These are phyloP conservation scores for Ustulina deusta DNA, from an alignment of 2,329 filamentous ascomycete genomes.

Conservation along the genomic window DNA sequence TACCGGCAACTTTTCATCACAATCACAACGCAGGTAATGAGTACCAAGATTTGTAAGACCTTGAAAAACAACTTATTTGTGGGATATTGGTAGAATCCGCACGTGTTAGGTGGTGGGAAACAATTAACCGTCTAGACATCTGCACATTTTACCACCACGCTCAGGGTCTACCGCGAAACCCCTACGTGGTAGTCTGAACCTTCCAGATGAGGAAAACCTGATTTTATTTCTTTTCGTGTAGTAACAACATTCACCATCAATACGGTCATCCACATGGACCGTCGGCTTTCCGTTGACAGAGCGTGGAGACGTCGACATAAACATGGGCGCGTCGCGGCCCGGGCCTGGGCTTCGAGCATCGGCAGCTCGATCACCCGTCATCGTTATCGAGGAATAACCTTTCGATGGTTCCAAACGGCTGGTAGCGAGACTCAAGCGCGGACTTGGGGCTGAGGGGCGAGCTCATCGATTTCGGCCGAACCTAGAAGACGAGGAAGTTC, in stretches of 20 bases:
- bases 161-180: conserved; percentile 36
- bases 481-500: conserved; percentile 83
- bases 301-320: conserved; percentile 38
- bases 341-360: conserved; percentile 26
- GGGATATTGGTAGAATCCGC: conserved; percentile 47
- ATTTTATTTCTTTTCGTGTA: conserved; percentile 55
- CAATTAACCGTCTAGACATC: conserved; percentile 52
- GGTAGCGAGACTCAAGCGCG: conserved; percentile 42
- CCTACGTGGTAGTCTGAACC: conserved; percentile 44
- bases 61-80: conserved; percentile 40
- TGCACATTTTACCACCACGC: conserved; percentile 45
- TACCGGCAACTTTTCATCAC: not conserved
- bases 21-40: not conserved
- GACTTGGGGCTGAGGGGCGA: conserved; percentile 45
- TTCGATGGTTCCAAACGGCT: conserved; percentile 43
- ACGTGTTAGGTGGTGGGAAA: conserved; percentile 45
- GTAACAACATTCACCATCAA: conserved; percentile 51
- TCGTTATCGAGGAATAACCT: conserved; percentile 43
- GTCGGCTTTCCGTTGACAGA: conserved; percentile 40
- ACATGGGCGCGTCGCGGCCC: conserved; percentile 36
- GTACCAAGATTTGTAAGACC: conserved; percentile 20
- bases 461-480: conserved; percentile 89
- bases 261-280: conserved; percentile 45
- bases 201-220: conserved; percentile 53
- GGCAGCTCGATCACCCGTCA: conserved; percentile 39